Conservation (phyloP, 208 protist genomes). For the Ichthyophonus hoferi region DNA sequence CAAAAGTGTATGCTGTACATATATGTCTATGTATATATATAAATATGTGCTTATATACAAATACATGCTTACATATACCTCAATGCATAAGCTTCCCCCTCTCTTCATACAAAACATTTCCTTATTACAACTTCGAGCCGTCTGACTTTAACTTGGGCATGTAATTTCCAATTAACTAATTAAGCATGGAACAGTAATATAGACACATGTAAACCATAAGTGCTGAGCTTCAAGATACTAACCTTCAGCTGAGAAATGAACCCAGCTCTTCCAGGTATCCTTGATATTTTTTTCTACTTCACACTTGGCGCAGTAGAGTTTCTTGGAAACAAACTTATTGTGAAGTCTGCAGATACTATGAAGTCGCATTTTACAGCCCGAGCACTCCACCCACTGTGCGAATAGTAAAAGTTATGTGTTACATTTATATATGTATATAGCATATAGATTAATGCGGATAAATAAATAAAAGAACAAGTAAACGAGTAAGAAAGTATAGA, state of each 20-base stretch:
- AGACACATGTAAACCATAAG: too few species aligned
- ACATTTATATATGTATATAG: not conserved
- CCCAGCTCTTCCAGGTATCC: not conserved
- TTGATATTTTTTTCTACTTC: slow-evolving; percentile 15
- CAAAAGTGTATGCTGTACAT: not conserved
- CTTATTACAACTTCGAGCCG: too few species aligned
- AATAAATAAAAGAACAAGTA: not conserved
- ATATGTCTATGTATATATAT: not conserved
- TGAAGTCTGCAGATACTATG: slow-evolving; percentile 33
- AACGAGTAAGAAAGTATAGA: not conserved
- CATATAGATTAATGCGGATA: too few species aligned
- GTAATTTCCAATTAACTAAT: too few species aligned
- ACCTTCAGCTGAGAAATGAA: slow-evolving; percentile 18
- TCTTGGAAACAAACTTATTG: slow-evolving; percentile 23
- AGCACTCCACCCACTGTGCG: slow-evolving; percentile 25
- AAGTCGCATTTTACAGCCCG: not conserved
- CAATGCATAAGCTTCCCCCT: too few species aligned
- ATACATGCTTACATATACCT: too few species aligned
- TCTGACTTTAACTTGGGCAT: too few species aligned
- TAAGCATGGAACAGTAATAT: too few species aligned
- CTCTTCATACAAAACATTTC: too few species aligned
- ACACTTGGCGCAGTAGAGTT: slow-evolving; percentile 14
- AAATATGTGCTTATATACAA: not conserved
- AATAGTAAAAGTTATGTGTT: not conserved
- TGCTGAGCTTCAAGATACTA: too few species aligned